Evolutionary conservation across 1,139 yeast genomes (phyloP), one percentile per base, ranked within the genome.

Genomic region (Zygotorulaspora mrakii): DNA sequence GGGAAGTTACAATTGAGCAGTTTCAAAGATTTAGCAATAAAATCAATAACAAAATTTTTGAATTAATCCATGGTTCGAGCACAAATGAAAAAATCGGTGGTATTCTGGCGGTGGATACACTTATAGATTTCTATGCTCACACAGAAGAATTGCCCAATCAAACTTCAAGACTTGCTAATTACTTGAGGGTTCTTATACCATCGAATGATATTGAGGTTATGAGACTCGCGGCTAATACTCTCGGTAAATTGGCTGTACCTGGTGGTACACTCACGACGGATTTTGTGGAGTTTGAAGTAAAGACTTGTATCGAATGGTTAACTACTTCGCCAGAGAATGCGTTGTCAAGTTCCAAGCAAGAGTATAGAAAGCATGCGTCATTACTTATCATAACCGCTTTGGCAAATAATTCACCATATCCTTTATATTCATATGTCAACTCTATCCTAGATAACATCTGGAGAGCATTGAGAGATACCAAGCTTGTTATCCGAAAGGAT

Each of bases 231-330:
- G 87, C 95, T 1, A 74, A 73, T 39, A 85, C 96, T 0, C 69
- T 91, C 52, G 97, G 97, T 5, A 83, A 82, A 52, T 68, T 91
- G 49, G 95, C 97, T 0, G 77, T 82, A 1, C 89, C 95, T 0
- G 95, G 95, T 17, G 94, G 95, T 1, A 78, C 94, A 1, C 67
- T 88, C 40, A 86, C 95, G 0, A 88, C 94, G 1, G 96, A 88
- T 42, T 82, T 91, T 62, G 96, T 91, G 20, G 96, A 89, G 49
- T 84, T 79, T 53, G 96, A 91, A 60, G 94, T 94, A 9, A 85
- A 84, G 56, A 73, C 88, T 41, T 88, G 96, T 33, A 71, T 89
- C 39, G 97, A 91, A 61, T 84, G 96, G 94, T 72, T 91, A 24
- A 89, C 84, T 42, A 72, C 82, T 16, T 53, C 62, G 8, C 60